Evolutionary conservation across 345 rosid species (phyloP).

Genomic region (Acer saccharum): DNA sequence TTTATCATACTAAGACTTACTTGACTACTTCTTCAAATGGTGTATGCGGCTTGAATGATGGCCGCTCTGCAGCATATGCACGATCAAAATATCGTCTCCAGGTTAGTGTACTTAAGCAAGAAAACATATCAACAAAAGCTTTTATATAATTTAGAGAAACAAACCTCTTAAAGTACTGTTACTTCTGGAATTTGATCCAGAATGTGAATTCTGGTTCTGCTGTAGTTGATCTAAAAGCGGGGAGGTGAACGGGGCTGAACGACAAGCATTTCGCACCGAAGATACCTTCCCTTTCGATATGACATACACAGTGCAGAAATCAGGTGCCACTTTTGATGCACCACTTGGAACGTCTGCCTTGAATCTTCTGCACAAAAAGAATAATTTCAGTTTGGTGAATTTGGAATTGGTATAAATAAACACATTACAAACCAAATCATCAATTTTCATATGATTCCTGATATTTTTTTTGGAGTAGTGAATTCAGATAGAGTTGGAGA

Average conservation of each 20-base stretch:
- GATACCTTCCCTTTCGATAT: slow-evolving; percentile 80
- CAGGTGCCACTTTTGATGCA: slow-evolving; percentile 70
- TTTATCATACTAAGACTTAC: slow-evolving; percentile 36
- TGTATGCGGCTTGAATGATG: slow-evolving; percentile 37
- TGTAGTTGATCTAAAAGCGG: slow-evolving; percentile 62
- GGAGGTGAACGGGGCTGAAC: slow-evolving; percentile 60
- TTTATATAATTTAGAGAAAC: slow-evolving; percentile 10
- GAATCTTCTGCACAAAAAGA: slow-evolving; percentile 52
- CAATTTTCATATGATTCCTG: too few relatives aligned
- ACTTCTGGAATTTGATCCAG: slow-evolving; percentile 36
- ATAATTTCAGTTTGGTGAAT: not conserved
- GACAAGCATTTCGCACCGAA: slow-evolving; percentile 55
- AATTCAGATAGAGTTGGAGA: too few relatives aligned
- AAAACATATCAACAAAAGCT: not conserved
- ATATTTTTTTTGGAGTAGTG: slow-evolving; percentile 38
- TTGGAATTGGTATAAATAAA: too few relatives aligned
- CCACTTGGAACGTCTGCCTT: slow-evolving; percentile 64
- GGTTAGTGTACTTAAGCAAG: slow-evolving; percentile 1
- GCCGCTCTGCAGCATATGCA: slow-evolving; percentile 43
- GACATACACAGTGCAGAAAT: slow-evolving; percentile 80
- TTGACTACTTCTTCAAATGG: slow-evolving; percentile 54
- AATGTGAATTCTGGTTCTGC: slow-evolving; percentile 30
- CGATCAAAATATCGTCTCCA: not conserved
- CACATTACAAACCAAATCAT: slow-evolving; percentile 9
- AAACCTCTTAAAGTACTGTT: slow-evolving; percentile 55